These are phyloP conservation scores for Pichia sp. DNA, from an alignment of 1,139 yeast species.

Conservation along the genomic window DNA sequence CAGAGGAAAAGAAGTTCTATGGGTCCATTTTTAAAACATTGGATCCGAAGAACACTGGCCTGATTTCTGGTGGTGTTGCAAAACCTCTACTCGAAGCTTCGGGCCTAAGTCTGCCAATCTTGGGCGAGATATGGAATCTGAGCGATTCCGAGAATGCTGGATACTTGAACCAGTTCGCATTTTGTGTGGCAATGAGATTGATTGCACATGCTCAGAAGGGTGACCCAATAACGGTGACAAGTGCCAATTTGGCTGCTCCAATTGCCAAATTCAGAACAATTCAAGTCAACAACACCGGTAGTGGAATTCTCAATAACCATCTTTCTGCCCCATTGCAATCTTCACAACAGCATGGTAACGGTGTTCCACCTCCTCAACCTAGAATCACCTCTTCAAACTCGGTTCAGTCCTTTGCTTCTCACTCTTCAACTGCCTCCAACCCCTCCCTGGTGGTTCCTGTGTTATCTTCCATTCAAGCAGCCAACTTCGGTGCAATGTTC, in stretches of 20 bases:
- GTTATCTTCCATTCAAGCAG: constrained; percentile 59
- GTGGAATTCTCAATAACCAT: constrained; percentile 18
- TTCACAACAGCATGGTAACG: neutral
- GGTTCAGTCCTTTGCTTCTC: constrained; percentile 17
- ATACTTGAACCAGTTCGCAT: constrained; percentile 74
- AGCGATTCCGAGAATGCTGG: constrained; percentile 87
- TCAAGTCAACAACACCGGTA: constrained; percentile 27
- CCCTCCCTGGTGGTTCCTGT: constrained; percentile 45
- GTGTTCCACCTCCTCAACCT: constrained; percentile 4
- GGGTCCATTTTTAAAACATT: constrained; percentile 72
- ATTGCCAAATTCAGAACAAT: constrained; percentile 48
- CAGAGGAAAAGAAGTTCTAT: constrained; percentile 73
- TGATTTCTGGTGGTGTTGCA: constrained; percentile 89
- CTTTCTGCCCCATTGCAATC: constrained; percentile 12
- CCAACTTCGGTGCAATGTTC: constrained; percentile 70
- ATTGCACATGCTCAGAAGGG: constrained; percentile 88
- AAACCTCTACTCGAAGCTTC: constrained; percentile 80
- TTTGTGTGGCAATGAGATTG: constrained; percentile 80
- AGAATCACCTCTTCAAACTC: constrained; percentile 30
- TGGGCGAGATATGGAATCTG: constrained; percentile 92
- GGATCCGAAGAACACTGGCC: constrained; percentile 75
- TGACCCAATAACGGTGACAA: constrained; percentile 36
- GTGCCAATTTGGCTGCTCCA: constrained; percentile 56
- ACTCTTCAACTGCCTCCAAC: neutral
- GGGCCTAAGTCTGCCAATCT: constrained; percentile 68